Evolutionary conservation across 768 basidiomycete species (phyloP), one percentile per base, ranked within the genome.

Genomic region (Kondoa malvinella): DNA sequence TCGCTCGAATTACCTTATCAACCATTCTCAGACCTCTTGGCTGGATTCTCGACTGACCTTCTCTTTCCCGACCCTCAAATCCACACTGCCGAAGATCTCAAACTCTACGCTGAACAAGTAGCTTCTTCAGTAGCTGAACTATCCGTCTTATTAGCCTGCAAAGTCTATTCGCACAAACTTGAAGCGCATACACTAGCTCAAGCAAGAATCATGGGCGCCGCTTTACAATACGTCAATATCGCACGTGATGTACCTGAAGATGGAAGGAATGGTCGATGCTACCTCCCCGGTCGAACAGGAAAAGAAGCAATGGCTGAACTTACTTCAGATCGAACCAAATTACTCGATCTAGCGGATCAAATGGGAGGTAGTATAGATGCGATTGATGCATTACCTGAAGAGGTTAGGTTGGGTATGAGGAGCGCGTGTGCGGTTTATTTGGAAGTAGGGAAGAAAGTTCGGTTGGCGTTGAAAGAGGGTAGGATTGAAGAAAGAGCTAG

Each of bases 201-300:
- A 4, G 76, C 76, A 16, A 63, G 77, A 40, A 71, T 74, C 68
- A 79, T 78, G 77, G 78, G 78, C 17, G 64, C 73, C 29, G 76
- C 78, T n/a, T 70, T 79, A n/a, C 78, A 79, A 64, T 72, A 78
- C 16, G 77, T 79, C 71, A 79, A 79, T 65, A 76, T 79, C 57
- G 74, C 77, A 2, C 67, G 78, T 15, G 78, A 79, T 68, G 71
- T 79, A 3, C 72, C 72, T 1, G 77, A 75, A 61, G 78, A 79
- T 67, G 76, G 72, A 0, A 1, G 25, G 25, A 76, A 77, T 27
- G 69, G 71, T 0, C 67, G 78, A 25, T 60, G 77, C 12, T 79
- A 79, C 71, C 70, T 78, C 12, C 78, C 78, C 2, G 69, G 74
- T 3, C 29, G 56, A 2, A 17, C 67, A 14, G 68, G 75, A 57